Conservation (phyloP, 495 filamentous ascomycete genomes). For the Penicillium psychrofluorescens region DNA sequence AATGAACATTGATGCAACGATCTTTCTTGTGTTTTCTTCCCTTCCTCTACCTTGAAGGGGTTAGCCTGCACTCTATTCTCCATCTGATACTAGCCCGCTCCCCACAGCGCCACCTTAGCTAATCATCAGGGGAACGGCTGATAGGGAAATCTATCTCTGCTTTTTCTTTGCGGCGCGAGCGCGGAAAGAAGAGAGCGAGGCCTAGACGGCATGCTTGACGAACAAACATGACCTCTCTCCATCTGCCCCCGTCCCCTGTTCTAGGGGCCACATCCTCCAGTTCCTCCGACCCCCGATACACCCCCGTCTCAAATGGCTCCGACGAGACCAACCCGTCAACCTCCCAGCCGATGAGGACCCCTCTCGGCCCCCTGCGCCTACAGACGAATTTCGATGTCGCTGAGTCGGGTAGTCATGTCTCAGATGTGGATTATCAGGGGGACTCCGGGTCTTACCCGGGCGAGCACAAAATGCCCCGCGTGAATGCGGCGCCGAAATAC, state of each 20-base stretch:
- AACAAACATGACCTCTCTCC: conserved; percentile 17
- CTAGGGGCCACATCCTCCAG: conserved; percentile 20
- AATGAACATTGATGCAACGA: too few species aligned
- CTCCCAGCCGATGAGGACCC: conserved; percentile 6
- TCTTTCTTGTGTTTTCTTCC: too few species aligned
- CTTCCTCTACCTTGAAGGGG: too few species aligned
- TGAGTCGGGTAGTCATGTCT: conserved; percentile 6
- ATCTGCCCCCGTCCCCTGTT: conserved; percentile 17
- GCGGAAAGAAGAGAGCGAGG: too few species aligned
- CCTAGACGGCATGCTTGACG: too few species aligned
- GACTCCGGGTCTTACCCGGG: conserved; percentile 19
- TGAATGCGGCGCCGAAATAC: conserved; percentile 33
- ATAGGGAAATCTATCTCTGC: too few species aligned
- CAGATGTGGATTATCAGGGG: conserved; percentile 15
- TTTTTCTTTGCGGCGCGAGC: too few species aligned
- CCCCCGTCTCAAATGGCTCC: conserved; percentile 28
- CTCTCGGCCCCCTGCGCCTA: conserved; percentile 17
- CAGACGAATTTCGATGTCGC: conserved; percentile 29
- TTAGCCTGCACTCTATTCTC: too few species aligned
- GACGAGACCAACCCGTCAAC: conserved; percentile 12
- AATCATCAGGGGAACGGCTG: too few species aligned
- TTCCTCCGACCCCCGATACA: conserved; percentile 24
- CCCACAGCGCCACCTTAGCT: too few species aligned
- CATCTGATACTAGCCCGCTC: too few species aligned
- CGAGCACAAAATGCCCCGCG: conserved; percentile 11